Evolutionary conservation across 352 stramenopile species (phyloP).

Genomic region (Pythium utonaiense): DNA sequence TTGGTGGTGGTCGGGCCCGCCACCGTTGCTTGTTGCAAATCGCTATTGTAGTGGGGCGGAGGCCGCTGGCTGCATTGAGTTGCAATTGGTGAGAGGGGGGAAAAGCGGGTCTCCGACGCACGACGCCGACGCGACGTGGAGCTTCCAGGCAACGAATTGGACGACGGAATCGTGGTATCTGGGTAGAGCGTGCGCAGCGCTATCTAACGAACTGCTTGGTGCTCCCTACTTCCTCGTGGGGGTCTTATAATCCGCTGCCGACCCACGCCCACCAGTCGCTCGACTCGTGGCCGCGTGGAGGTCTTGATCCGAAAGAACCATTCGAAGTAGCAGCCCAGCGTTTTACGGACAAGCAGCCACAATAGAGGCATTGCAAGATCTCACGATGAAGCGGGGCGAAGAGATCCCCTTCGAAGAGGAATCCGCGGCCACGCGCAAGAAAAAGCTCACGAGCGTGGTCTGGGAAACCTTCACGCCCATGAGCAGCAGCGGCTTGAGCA

Average conservation of each 20-base stretch:
- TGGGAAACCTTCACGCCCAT: slow-evolving; percentile 82
- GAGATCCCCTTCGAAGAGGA: slow-evolving; percentile 68
- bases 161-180: background rate
- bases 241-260: slow-evolving; percentile 4
- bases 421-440: slow-evolving; percentile 47
- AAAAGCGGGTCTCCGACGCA: slow-evolving; percentile 3
- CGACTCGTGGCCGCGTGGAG: background rate
- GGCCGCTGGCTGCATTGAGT: slow-evolving; percentile 26
- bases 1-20: slow-evolving; percentile 16
- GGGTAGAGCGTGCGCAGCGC: slow-evolving; percentile 9
- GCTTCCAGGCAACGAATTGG: background rate
- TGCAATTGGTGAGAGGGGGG: slow-evolving; percentile 27
- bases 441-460: slow-evolving; percentile 80
- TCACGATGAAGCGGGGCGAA: slow-evolving; percentile 48
- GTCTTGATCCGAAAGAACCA: background rate
- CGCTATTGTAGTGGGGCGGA: slow-evolving; percentile 13
- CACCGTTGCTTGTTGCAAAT: slow-evolving; percentile 9
- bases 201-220: slow-evolving; percentile 9
- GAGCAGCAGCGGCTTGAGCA: slow-evolving; percentile 54
- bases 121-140: slow-evolving; percentile 8
- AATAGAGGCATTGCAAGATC: slow-evolving; percentile 39
- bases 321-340: background rate
- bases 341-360: slow-evolving; percentile 23
- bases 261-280: background rate
- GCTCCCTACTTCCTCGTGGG: background rate